phyloP scores from a whole-genome alignment of 139 green algal genomes.

The Diplosphaera chodatii region DNA sequence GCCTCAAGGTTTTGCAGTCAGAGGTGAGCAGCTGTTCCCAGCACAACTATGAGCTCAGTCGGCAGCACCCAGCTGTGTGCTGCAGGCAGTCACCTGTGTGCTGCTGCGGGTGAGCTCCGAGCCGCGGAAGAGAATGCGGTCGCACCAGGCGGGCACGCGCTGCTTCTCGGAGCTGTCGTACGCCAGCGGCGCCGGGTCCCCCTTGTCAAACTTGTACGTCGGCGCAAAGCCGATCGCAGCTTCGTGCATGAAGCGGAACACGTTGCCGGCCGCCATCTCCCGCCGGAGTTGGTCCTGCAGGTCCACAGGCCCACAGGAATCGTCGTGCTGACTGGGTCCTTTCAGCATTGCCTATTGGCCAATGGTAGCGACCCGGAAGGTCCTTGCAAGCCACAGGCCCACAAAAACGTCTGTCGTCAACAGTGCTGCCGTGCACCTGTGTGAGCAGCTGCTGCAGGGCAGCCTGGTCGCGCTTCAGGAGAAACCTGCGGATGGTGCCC shows the following conservation, averaged over 20 bases:
- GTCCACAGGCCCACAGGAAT: too few relatives aligned
- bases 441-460: constrained; percentile 16
- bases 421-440: too few relatives aligned
- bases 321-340: too few relatives aligned
- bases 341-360: too few relatives aligned
- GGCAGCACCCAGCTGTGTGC: too few relatives aligned
- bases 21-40: too few relatives aligned
- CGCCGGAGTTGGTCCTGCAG: constrained; percentile 51
- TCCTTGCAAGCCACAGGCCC: too few relatives aligned
- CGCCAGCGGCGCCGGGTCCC: constrained; percentile 22
- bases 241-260: constrained; percentile 67
- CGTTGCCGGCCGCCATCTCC: constrained; percentile 42
- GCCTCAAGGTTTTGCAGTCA: too few relatives aligned
- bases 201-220: constrained; percentile 93
- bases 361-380: too few relatives aligned
- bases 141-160: constrained; percentile 78
- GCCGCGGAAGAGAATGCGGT: constrained; percentile 88
- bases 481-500: background rate
- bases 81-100: background rate
- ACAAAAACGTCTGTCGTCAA: too few relatives aligned
- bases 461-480: constrained; percentile 9
- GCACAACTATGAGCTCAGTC: too few relatives aligned
- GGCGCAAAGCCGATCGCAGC: constrained; percentile 74
- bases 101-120: constrained; percentile 4
- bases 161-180: constrained; percentile 85